phyloP scores from a whole-genome alignment of 352 stramenopile species.

The Thalassiosira mediterranea region DNA sequence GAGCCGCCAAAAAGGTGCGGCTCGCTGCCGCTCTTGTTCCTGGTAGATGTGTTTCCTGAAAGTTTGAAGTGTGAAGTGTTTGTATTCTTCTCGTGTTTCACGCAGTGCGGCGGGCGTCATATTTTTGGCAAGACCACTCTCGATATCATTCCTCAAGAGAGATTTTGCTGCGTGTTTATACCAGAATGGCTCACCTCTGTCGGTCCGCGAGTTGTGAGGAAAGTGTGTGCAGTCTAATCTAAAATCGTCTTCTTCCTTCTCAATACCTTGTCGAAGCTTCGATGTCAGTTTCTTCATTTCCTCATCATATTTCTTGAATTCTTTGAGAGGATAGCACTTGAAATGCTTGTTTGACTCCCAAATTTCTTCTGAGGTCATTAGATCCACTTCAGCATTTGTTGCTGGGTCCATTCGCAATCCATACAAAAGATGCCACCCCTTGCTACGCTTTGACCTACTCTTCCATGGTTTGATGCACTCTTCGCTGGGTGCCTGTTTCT shows the following conservation, averaged over 20 bases:
- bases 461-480: neutral
- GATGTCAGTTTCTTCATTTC: conserved; percentile 2
- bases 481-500: neutral
- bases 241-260: neutral
- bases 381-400: neutral
- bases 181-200: conserved; percentile 28
- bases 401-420: neutral
- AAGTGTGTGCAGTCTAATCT: neutral
- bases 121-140: neutral
- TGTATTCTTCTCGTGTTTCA: conserved; percentile 12
- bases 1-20: conserved; percentile 1
- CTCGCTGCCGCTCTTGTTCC: conserved; percentile 5
- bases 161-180: conserved; percentile 18
- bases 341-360: conserved; percentile 1
- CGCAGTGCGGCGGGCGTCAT: neutral
- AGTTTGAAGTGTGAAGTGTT: neutral
- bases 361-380: conserved; percentile 1
- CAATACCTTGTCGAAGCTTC: neutral
- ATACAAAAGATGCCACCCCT: neutral
- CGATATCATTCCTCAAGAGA: conserved; percentile 17
- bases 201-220: conserved; percentile 1
- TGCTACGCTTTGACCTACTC: neutral
- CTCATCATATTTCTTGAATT: conserved; percentile 7
- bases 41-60: conserved; percentile 16
- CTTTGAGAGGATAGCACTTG: neutral